Evolutionary conservation across 148 eudicot species (phyloP).

Genomic region (Camellia sinensis): DNA sequence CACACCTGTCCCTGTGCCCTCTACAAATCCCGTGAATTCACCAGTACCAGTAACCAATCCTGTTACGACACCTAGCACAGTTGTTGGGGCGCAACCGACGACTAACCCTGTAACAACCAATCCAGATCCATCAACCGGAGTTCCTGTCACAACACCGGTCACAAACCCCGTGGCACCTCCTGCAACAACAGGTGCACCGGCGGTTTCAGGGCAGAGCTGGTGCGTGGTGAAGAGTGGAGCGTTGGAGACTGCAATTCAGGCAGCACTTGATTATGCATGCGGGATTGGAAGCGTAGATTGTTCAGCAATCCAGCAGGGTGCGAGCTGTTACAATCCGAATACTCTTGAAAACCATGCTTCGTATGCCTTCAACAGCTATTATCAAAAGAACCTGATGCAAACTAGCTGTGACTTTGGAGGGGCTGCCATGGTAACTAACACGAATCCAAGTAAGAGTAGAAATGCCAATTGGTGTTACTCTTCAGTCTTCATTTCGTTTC

Average conservation of each 20-base stretch:
- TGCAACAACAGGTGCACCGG: slow-evolving; percentile 25
- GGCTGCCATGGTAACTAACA: slow-evolving; percentile 50
- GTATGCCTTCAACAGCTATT: slow-evolving; percentile 81
- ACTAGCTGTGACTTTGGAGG: slow-evolving; percentile 95
- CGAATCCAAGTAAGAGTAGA: slow-evolving; percentile 76
- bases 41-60: slow-evolving; percentile 45
- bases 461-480: neutral
- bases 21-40: slow-evolving; percentile 27
- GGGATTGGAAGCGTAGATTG: slow-evolving; percentile 88
- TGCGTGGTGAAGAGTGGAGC: slow-evolving; percentile 73
- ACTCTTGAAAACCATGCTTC: slow-evolving; percentile 80
- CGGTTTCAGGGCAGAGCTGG: slow-evolving; percentile 66
- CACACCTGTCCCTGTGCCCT: slow-evolving; percentile 32
- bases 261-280: slow-evolving; percentile 87
- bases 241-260: slow-evolving; percentile 46
- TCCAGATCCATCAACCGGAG: slow-evolving; percentile 38
- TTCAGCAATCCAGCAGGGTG: slow-evolving; percentile 64
- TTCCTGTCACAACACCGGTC: slow-evolving; percentile 38
- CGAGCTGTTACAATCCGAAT: slow-evolving; percentile 69
- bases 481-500: neutral
- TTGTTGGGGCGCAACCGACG: slow-evolving; percentile 16
- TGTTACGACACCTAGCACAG: slow-evolving; percentile 34
- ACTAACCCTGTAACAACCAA: slow-evolving; percentile 41
- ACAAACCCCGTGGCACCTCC: slow-evolving; percentile 27
- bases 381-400: slow-evolving; percentile 64